These are phyloP conservation scores for Gymnopilus junonius DNA, from an alignment of 768 basidiomycete species.

Conservation along the genomic window DNA sequence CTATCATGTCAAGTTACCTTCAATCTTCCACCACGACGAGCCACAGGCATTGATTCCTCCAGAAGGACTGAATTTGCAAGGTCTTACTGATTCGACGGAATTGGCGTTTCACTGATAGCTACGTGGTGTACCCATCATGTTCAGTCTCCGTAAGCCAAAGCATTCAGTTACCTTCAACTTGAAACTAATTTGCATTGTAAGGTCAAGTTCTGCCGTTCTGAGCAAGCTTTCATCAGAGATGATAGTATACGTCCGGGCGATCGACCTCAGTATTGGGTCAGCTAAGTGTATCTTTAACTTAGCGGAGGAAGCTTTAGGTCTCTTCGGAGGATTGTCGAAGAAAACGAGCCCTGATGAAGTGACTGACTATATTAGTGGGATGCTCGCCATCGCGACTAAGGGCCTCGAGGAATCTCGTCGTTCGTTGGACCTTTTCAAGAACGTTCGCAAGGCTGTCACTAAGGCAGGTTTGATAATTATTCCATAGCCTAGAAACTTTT, in stretches of 20 bases:
- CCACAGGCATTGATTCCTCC: not conserved
- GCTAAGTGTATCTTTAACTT: not conserved
- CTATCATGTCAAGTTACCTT: not conserved
- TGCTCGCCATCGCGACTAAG: not conserved
- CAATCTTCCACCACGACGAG: not conserved
- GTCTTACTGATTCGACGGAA: not conserved
- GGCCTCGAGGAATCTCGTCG: not conserved
- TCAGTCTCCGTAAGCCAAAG: constrained; percentile 10
- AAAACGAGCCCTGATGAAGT: not conserved
- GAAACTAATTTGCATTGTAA: not conserved
- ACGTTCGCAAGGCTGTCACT: not conserved
- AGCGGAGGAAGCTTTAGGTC: not conserved
- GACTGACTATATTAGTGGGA: not conserved
- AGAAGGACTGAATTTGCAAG: not conserved
- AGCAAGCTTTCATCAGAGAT: not conserved
- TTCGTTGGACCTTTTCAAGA: not conserved
- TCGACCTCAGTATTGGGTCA: not conserved
- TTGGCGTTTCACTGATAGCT: constrained; percentile 3
- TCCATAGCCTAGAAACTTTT: not conserved
- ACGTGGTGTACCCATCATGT: not conserved
- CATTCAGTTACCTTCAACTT: not conserved
- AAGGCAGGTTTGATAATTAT: not conserved
- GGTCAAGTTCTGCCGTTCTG: not conserved
- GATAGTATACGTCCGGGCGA: not conserved
- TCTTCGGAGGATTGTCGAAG: not conserved